Base-by-base conservation (phyloP, 805 yeast species). In the Ogataea pignaliae region DNA sequence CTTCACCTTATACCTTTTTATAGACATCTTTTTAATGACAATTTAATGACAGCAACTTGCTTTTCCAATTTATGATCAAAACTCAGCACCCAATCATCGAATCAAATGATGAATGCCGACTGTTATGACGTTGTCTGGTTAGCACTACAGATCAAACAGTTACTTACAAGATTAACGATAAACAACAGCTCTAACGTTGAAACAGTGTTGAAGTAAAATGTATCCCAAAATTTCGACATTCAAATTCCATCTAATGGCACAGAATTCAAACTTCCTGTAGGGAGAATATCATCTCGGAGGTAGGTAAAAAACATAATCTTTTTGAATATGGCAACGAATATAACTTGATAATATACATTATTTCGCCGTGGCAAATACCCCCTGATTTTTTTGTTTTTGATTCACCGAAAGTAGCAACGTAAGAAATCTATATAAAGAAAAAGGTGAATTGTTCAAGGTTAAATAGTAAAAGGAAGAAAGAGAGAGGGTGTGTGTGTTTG, bases 341-440 rank as follows among this genome's bases (percentile, higher is more conserved):
- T 71, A 72, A 76, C 80, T 76, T 75, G 81, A 73, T 70, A 70
- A 70, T 72, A 47, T 72, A 65, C 78, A 72, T 75, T 71, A 72
- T 65, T 75, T 66, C 82, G 82, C 69, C 83, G 83, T 78, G 83
- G 83, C 83, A 78, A 75, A 73, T 68, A 68, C 75, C 79, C 78
- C 83, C 71, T 56, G 55, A n/a, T 37, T 56, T 58, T 62, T 62
- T 29, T 64, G 77, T 77, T 78, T 78, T 78, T 76, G 81, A 76
- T 77, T 76, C 64, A 57, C 31, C 29, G 36, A 41, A 41, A 36
- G 36, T 26, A 41, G 31, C 9, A 36, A 41, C 18, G n/a, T 31
- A 17, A 40, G 36, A 38, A 31, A 21, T 13, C 9, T 11, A 14
- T 33, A 21, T 17, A 10, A 4, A 9, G 13, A 13, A n/a, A 34